Percentiles rank a stretch among this genome's conserved stretches.
These are phyloP conservation scores for Nothopassalora personata DNA, from an alignment of 2,329 filamentous ascomycete genomes.

Conservation along the genomic window DNA sequence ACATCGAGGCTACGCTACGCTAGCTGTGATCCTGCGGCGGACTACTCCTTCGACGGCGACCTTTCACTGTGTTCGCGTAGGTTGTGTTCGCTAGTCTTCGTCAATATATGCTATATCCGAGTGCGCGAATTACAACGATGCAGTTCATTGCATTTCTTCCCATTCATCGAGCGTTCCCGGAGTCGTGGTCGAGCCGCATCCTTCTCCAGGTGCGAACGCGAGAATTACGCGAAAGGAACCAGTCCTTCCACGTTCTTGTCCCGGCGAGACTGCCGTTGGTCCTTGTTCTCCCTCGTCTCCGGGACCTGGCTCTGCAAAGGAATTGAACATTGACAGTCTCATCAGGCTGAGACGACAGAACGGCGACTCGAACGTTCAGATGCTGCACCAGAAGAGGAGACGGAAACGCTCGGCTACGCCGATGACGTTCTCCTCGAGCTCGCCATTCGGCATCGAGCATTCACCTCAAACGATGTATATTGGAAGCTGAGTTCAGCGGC, in stretches of 20 bases:
- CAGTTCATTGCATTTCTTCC: neutral
- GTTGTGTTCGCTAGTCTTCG: neutral
- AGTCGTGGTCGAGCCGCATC: neutral
- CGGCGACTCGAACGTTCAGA: neutral
- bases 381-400: neutral
- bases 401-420: neutral
- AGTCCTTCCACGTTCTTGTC: neutral
- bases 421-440: conserved; percentile 1
- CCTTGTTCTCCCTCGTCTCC: neutral
- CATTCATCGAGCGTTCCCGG: neutral
- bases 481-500: neutral
- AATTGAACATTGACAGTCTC: neutral
- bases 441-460: neutral
- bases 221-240: neutral
- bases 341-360: neutral
- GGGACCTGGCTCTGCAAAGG: neutral
- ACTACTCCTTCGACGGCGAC: neutral
- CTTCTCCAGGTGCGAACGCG: neutral
- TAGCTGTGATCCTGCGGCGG: neutral
- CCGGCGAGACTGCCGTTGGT: neutral
- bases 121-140: neutral
- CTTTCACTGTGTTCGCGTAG: neutral
- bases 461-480: neutral
- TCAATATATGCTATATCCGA: neutral
- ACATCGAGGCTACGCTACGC: neutral